Conservation (phyloP, 768 basidiomycete genomes). For the Fibroporia radiculosa region DNA sequence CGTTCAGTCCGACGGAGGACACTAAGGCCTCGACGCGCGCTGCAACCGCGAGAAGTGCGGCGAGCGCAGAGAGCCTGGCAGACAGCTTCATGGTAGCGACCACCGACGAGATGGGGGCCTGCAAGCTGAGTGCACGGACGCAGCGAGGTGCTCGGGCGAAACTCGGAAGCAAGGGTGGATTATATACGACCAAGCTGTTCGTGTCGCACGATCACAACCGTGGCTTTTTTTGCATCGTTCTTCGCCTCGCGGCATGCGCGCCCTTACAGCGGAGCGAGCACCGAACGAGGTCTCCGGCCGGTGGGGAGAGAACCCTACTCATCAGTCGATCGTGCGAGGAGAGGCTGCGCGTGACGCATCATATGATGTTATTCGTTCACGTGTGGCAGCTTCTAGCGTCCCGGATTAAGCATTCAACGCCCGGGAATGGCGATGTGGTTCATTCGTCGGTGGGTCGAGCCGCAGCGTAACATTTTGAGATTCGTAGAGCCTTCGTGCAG, state of each 20-base stretch:
- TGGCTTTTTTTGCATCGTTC: background rate
- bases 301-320: background rate
- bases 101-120: background rate
- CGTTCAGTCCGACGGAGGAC: background rate
- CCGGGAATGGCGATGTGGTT: too few species aligned
- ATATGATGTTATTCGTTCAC: background rate
- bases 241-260: background rate
- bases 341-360: background rate
- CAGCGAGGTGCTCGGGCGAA: background rate
- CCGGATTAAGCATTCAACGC: too few species aligned
- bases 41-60: conserved; percentile 10
- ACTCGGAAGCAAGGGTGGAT: background rate
- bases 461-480: too few species aligned
- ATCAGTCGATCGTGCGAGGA: background rate
- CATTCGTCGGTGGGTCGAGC: too few species aligned
- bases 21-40: background rate
- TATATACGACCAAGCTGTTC: background rate
- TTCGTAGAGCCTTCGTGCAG: too few species aligned
- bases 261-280: background rate
- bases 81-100: conserved; percentile 3
- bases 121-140: background rate
- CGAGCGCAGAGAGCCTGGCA: conserved; percentile 8
- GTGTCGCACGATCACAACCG: background rate
- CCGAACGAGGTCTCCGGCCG: background rate
- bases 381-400: background rate